These are phyloP conservation scores for Misopates orontium DNA, from an alignment of 257 asterid genomes.

Conservation along the genomic window DNA sequence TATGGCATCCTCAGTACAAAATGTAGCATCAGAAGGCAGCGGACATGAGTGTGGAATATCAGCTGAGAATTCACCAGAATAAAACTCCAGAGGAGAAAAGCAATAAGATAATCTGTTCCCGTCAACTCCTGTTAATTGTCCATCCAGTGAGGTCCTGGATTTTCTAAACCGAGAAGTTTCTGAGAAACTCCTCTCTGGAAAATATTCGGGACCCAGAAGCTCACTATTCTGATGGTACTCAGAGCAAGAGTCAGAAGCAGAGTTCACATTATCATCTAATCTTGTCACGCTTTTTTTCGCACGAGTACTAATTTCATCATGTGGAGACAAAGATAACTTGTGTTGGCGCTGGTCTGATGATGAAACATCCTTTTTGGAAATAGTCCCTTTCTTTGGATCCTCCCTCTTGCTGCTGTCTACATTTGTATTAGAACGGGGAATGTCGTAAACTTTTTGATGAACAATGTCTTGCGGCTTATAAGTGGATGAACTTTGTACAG, in stretches of 20 bases:
- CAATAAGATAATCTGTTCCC: constrained; percentile 48
- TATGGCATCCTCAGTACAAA: constrained; percentile 14
- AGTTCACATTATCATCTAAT: constrained; percentile 27
- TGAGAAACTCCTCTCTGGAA: constrained; percentile 35
- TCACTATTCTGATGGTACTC: constrained; percentile 41
- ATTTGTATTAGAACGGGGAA: constrained; percentile 27
- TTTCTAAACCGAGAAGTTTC: constrained; percentile 49
- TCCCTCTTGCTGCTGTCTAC: constrained; percentile 39
- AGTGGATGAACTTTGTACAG: constrained; percentile 31
- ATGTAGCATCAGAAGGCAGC: constrained; percentile 41
- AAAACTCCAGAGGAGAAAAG: constrained; percentile 47
- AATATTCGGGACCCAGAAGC: constrained; percentile 48
- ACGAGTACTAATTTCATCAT: constrained; percentile 28
- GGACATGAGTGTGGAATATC: constrained; percentile 65
- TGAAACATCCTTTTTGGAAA: constrained; percentile 35
- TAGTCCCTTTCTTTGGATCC: constrained; percentile 34
- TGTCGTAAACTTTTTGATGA: constrained; percentile 35
- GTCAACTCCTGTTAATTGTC: constrained; percentile 36
- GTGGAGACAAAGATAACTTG: constrained; percentile 29
- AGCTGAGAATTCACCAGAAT: constrained; percentile 35
- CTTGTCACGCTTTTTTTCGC: constrained; percentile 35
- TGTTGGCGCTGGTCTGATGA: constrained; percentile 32
- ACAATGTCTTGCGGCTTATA: constrained; percentile 40
- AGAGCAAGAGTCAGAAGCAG: constrained; percentile 32
- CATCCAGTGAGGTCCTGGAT: constrained; percentile 45